Percentiles rank a stretch among this genome's conserved stretches.
Evolutionary conservation across 305 asterid species (phyloP).

Genomic region (Solanum hybrid): DNA sequence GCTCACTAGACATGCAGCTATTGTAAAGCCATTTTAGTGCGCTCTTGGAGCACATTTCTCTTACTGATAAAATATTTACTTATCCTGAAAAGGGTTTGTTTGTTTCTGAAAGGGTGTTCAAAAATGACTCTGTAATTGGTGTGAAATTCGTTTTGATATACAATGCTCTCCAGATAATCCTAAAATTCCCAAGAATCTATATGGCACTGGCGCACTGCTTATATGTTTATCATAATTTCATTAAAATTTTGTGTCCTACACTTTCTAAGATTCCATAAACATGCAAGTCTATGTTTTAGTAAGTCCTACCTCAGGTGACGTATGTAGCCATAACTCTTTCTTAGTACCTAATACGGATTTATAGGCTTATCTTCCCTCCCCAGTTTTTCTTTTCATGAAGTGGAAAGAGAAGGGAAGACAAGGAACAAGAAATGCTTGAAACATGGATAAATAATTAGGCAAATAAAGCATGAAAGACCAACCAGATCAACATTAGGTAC

Average conservation of each 20-base stretch:
- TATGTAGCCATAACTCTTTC: background rate
- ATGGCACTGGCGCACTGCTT: background rate
- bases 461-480: constrained; percentile 3
- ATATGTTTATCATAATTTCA: background rate
- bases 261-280: background rate
- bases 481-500: constrained; percentile 98
- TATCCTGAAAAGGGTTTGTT: background rate
- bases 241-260: background rate
- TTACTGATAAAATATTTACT: background rate
- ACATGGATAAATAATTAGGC: background rate
- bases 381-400: background rate
- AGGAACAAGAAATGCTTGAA: background rate
- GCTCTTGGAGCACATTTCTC: background rate
- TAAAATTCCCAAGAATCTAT: background rate
- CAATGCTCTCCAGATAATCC: background rate
- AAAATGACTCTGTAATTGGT: background rate
- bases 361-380: background rate
- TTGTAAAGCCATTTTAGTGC: background rate
- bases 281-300: background rate
- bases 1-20: background rate
- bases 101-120: background rate
- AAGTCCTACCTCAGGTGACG: background rate
- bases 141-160: background rate
- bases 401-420: background rate
- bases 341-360: background rate